Percentiles rank a stretch among this genome's conserved stretches.
Evolutionary conservation across 106 monocot species (phyloP).

Genomic region (Dendrobium chrysotoxum): DNA sequence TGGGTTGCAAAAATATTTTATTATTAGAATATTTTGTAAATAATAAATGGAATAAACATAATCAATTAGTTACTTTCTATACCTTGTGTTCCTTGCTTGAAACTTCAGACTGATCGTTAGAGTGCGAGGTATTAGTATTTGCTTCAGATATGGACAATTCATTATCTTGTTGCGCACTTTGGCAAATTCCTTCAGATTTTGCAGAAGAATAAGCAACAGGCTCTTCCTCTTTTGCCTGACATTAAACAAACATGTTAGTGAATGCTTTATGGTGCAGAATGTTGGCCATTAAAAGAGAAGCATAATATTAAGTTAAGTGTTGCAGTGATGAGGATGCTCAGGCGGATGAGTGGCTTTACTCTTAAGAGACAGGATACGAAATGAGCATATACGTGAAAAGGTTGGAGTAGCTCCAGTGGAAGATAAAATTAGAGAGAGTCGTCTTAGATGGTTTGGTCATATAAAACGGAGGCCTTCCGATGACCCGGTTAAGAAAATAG

Average conservation of each 20-base stretch:
- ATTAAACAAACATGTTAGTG: not conserved
- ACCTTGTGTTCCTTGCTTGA: not conserved
- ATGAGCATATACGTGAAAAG: too few species aligned
- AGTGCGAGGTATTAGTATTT: not conserved
- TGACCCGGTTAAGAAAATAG: too few species aligned
- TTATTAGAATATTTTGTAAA: not conserved
- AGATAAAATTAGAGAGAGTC: too few species aligned
- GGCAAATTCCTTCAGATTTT: constrained; percentile 6
- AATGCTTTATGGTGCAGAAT: too few species aligned
- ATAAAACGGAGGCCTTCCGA: too few species aligned
- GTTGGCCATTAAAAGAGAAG: too few species aligned
- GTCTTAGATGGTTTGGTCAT: too few species aligned
- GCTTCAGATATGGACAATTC: not conserved
- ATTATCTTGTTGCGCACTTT: not conserved
- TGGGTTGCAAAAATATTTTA: not conserved
- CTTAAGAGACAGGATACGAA: too few species aligned
- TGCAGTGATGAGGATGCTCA: too few species aligned
- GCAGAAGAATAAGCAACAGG: not conserved
- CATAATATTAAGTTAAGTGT: not conserved
- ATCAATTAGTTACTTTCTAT: not conserved
- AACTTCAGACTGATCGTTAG: too few species aligned
- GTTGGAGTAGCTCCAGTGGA: too few species aligned
- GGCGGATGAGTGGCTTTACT: too few species aligned
- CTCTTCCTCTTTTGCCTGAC: not conserved
- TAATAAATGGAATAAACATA: not conserved